Evolutionary conservation across 2,329 filamentous ascomycete species (phyloP).

Genomic region (Ophiostoma triangulosporum): DNA sequence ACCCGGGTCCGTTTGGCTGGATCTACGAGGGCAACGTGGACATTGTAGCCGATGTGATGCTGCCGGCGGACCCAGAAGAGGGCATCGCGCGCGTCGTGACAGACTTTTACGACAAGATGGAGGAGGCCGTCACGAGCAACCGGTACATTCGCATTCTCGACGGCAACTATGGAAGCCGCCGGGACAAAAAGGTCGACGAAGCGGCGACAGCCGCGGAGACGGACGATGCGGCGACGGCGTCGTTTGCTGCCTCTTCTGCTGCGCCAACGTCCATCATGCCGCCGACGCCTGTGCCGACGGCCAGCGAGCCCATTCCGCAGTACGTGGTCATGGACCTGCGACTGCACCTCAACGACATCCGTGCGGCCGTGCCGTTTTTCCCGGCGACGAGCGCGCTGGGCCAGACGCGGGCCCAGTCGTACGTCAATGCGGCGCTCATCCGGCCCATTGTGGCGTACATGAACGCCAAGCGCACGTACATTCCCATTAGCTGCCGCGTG

Average conservation of each 20-base stretch:
- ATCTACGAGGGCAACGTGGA: slow-evolving; percentile 96
- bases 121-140: slow-evolving; percentile 77
- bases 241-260: not conserved
- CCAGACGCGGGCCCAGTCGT: slow-evolving; percentile 68
- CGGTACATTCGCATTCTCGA: slow-evolving; percentile 48
- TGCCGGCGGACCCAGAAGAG: slow-evolving; percentile 76
- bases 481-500: slow-evolving; percentile 86
- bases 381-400: slow-evolving; percentile 14
- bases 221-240: not conserved
- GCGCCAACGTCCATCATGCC: not conserved
- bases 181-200: not conserved
- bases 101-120: slow-evolving; percentile 93
- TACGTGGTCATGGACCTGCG: slow-evolving; percentile 89
- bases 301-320: slow-evolving; percentile 44
- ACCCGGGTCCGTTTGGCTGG: slow-evolving; percentile 92
- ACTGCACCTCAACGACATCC: slow-evolving; percentile 90
- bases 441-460: slow-evolving; percentile 97
- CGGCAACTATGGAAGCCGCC: slow-evolving; percentile 18
- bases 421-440: slow-evolving; percentile 90
- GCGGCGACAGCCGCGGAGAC: not conserved
- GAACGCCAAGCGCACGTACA: slow-evolving; percentile 88
- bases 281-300: not conserved
- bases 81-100: slow-evolving; percentile 87
- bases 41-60: slow-evolving; percentile 90
- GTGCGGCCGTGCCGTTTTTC: slow-evolving; percentile 85